Base-by-base conservation (phyloP, 306 rosid genomes). In the Neltuma alba region DNA sequence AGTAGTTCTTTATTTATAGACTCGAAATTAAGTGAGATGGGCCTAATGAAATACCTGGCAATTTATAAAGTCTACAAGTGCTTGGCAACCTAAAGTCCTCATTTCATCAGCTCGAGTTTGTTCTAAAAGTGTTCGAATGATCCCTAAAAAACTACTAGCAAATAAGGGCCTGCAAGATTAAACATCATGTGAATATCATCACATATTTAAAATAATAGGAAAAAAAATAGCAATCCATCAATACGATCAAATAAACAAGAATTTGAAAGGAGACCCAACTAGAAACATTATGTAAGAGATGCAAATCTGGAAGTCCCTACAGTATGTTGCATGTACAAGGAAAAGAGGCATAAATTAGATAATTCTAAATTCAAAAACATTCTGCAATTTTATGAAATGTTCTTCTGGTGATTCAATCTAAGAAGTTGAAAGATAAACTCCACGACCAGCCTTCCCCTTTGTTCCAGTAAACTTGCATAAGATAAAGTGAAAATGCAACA, bases 81-180 rank as follows among this genome's bases (percentile, higher is more conserved):
- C 86, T 50, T 62, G 83, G 87, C 98, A 95, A 76, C 98, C 96
- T 70, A 92, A 80, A 86, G 90, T 88, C 87, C 68, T 90, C 90
- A 95, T 86, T 68, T 95, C 97, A 73, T 83, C 89, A 40, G 74
- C 88, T 10, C 88, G 91, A 79, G 85, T 88, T 82, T 95, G 97
- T 54, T 95, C 97, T 76, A 93, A 38, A 75, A 95, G 97, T 70
- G 85, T 85, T 75, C 91, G 91, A 76, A 93, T 83, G 85, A 95
- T 89, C 83, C 91, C 94, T 81, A 95, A 77, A 86, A 95, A 86
- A 83, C 97, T 95, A 77, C 86, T 85, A 12, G 97, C 94, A 89
- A 84, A 93, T 34, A 95, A 83, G 0, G 99, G 92, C 92, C 99
- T 95, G 94, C 84, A 90, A 83, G 71, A 81, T 81, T 79, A 69